phyloP scores from a whole-genome alignment of 1,139 yeast species.

The Suhomyces anneliseae region DNA sequence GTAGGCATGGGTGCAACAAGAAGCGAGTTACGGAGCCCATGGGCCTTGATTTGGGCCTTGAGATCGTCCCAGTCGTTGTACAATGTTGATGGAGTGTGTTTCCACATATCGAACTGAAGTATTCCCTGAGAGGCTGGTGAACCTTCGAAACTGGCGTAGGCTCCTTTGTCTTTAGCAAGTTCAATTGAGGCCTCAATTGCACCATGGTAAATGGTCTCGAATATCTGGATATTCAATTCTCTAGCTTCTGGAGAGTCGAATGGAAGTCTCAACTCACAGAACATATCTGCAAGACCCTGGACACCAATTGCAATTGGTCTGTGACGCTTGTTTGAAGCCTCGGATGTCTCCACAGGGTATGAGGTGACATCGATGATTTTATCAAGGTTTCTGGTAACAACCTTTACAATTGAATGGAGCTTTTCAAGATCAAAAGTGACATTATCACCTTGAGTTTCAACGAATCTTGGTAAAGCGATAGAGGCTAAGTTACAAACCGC shows the following conservation, averaged over 20 bases:
- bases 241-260: conserved; percentile 77
- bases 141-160: conserved; percentile 68
- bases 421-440: conserved; percentile 67
- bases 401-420: conserved; percentile 72
- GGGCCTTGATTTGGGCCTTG: conserved; percentile 42
- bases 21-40: conserved; percentile 59
- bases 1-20: conserved; percentile 68
- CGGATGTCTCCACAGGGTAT: conserved; percentile 76
- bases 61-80: conserved; percentile 61
- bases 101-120: conserved; percentile 81
- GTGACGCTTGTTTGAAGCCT: conserved; percentile 67
- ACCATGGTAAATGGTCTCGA: conserved; percentile 88
- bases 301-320: conserved; percentile 90
- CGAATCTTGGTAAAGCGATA: conserved; percentile 50
- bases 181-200: conserved; percentile 80
- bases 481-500: conserved; percentile 61
- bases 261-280: conserved; percentile 72
- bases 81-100: conserved; percentile 64
- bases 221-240: conserved; percentile 71
- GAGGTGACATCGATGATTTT: conserved; percentile 73
- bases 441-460: conserved; percentile 29
- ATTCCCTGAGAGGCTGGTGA: conserved; percentile 83
- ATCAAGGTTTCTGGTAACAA: conserved; percentile 72
- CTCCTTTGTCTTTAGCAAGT: conserved; percentile 63
- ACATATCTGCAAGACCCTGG: conserved; percentile 88